Base-by-base conservation (phyloP, 2,329 filamentous ascomycete species). In the Celoporthe dispersa region DNA sequence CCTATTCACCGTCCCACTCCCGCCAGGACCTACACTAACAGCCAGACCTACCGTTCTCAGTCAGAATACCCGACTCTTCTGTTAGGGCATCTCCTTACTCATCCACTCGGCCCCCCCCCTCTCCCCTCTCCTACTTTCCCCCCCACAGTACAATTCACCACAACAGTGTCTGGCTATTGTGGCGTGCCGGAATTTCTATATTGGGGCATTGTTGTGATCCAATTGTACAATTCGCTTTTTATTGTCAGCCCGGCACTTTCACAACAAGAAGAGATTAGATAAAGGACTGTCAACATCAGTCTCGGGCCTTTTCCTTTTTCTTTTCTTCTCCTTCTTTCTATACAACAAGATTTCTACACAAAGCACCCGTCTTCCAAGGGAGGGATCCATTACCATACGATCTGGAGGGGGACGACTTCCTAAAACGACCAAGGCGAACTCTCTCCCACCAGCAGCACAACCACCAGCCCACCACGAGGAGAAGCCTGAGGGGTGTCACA, bases 21-120 rank as follows among this genome's bases (percentile, higher is more conserved):
- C 61, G 48, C 55, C 16, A 16, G 19, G 19, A 44, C 39, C 28
- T 41, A n/a, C 51, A 68, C 67, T 71, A 71, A 67, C 70, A 69
- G 28, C 44, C 28, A 31, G 37, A 53, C 70, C 70, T 28, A 59
- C 67, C 51, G 48, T 22, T 14, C 28, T 22, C 48, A 39, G 39
- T 60, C 70, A 61, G 59, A 33, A 59, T 41, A 31, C 65, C 44
- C 33, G 57, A 31, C 64, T 39, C 33, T 16, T n/a, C 55, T 71
- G 70, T 71, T 71, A 71, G 59, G 53, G 61, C 55, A 25, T 66
- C n/a, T 68, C 25, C 19, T 8, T 33, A 25, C 59, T 33, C 22
- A n/a, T 61, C 11, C 37, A 39, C 11, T 39, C 37, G 37, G 11
- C 37, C 37, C 37, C 37, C 37, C 37, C 37, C 11, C 11, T 11